Base-by-base conservation (phyloP, 2,329 filamentous ascomycete genomes). In the Fusarium anguioides region DNA sequence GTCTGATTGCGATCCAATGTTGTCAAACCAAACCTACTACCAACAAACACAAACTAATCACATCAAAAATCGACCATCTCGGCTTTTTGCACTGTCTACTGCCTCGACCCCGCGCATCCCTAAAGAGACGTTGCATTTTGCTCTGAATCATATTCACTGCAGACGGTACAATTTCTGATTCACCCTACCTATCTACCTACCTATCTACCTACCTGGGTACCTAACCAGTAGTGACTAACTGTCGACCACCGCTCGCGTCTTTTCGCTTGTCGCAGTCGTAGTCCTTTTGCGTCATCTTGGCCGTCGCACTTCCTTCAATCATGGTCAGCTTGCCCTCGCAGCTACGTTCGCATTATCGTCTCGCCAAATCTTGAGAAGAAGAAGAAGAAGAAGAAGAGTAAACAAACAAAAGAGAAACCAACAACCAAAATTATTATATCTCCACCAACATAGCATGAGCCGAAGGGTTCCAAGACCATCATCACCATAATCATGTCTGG, bases 401-500 rank as follows among this genome's bases (percentile, higher is more conserved):
- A 51, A 58, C n/a, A 47, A 62, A 42, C 8, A 47, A 26, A 40
- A 37, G 36, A 51, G 46, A 62, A 37, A 52, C 36, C 41, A 56
- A 57, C 49, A 45, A 36, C 35, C 27, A 21, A 31, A 47, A 36
- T 57, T 44, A 21, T 48, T 37, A 54, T 45, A 54, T 39, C 37
- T 45, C 20, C 42, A 46, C 36, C 52, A n/a, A n/a, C n/a, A 56
- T 72, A 74, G 74, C 66, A 78, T 77, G 76, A 73, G 63, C 60
- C 64, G 68, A 61, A 66, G 57, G 59, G 61, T 65, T 60, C 80
- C 78, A n/a, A n/a, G n/a, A n/a, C n/a, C n/a, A 81, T 78, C 86
- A 88, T 76, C 76, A 6, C 24, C 24, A 94, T 78, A 86, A 88
- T 77, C 76, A 95, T 95, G 91, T 84, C 87, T 82, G 85, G 87